Base-by-base conservation (phyloP, 768 basidiomycete genomes). In the Cytidiella melzeri region DNA sequence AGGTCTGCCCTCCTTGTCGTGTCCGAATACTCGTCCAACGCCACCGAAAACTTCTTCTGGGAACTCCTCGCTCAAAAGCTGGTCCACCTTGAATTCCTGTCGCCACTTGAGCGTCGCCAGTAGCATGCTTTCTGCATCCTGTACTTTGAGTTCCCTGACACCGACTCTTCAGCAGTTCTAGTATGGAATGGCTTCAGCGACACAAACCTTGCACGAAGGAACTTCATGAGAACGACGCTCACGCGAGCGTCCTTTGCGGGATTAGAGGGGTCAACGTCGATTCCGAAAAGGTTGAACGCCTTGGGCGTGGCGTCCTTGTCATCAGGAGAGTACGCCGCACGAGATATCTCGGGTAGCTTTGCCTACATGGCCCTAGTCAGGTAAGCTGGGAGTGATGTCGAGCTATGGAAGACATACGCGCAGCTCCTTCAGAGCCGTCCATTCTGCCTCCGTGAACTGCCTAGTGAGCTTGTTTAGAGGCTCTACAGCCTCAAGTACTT, bases 161-260 rank as follows among this genome's bases (percentile, higher is more conserved):
- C 13, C 23, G n/a, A 19, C 41, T 41, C 15, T 10, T 7, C 28
- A 43, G 47, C 15, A 34, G 41, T 18, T 23, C 19, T 21, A 15
- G 26, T 19, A 47, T n/a, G 10, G 15, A 38, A 20, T n/a, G n/a
- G n/a, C n/a, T n/a, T n/a, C n/a, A n/a, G n/a, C n/a, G 30, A 34
- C 7, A 7, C 30, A 7, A 15, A 34, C 30, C 30, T 34, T 34
- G 30, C 30, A 15, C 30, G 30, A 25, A 89, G 67, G 70, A 91
- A 92, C 61, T 91, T 90, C 77, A 90, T 79, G 30, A 92, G 71
- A 7, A 91, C 59, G 26, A 91, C 86, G 58, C 84, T 88, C 51
- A 80, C 77, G 6, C 77, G 75, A 1, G 87, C 80, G 61, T 87
- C 76, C 41, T 58, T 59, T 42, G 60, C 64, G 11, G 79, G 76